Evolutionary conservation across 352 stramenopile genomes (phyloP).

Genomic region (Globisporangium acanthophoron): DNA sequence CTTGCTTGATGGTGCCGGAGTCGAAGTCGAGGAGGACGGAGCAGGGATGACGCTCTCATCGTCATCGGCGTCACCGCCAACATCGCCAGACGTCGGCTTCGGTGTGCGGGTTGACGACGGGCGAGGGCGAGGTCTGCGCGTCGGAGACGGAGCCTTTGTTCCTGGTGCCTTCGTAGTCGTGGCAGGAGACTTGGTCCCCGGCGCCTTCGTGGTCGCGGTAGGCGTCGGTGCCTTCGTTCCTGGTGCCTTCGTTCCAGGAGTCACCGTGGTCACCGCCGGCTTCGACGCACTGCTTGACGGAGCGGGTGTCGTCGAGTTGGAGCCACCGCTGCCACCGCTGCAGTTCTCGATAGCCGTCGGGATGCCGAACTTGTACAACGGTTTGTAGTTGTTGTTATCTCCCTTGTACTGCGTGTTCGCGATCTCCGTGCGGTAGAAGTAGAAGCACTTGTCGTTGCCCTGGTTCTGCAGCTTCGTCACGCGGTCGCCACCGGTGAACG

Average conservation of each 20-base stretch:
- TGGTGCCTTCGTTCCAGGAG: too few species aligned
- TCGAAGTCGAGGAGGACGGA: neutral
- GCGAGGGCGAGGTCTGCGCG: too few species aligned
- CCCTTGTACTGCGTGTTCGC: too few species aligned
- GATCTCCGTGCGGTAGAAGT: too few species aligned
- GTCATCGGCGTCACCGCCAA: neutral
- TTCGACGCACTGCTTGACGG: neutral
- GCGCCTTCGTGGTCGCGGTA: too few species aligned
- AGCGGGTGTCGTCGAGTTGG: neutral
- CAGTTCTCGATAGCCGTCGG: slow-evolving; percentile 39
- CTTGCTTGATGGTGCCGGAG: neutral
- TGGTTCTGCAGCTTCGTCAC: slow-evolving; percentile 33
- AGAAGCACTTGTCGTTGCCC: too few species aligned
- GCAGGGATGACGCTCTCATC: neutral
- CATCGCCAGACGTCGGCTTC: too few species aligned
- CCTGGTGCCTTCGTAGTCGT: too few species aligned
- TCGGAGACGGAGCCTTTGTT: too few species aligned
- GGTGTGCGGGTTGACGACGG: too few species aligned
- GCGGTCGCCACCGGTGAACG: slow-evolving; percentile 47
- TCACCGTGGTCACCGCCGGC: neutral
- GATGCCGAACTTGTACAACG: slow-evolving; percentile 44
- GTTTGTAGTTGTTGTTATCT: slow-evolving; percentile 14
- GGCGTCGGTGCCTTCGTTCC: too few species aligned
- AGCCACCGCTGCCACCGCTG: slow-evolving; percentile 12
- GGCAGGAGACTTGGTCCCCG: too few species aligned